A percentile compares a stretch with the other conserved stretches of the same genome.
Conservation (phyloP, 2,329 filamentous ascomycete genomes). For the Dichotomopilus funicola region DNA sequence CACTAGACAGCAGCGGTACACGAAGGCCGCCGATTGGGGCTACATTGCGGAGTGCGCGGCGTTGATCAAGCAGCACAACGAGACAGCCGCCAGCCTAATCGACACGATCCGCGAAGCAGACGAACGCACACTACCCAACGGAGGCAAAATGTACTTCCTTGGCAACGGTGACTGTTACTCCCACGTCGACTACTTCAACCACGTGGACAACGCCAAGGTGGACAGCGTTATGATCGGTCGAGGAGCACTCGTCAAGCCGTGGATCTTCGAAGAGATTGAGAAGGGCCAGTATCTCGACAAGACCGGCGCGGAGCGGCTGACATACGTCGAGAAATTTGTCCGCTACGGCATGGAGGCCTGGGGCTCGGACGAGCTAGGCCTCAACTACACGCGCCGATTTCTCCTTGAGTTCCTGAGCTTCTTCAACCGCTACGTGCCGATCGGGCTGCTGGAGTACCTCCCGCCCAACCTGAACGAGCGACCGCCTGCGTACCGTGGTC, state of each 20-base stretch:
- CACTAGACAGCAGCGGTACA: conserved; percentile 91
- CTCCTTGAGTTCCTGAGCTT: conserved; percentile 95
- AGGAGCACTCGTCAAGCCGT: conserved; percentile 93
- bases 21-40: conserved; percentile 82
- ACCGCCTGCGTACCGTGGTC: conserved; percentile 73
- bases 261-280: conserved; percentile 96
- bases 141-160: conserved; percentile 76
- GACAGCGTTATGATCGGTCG: conserved; percentile 97
- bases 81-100: conserved; percentile 55
- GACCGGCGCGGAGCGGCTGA: conserved; percentile 76
- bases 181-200: conserved; percentile 76
- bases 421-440: conserved; percentile 80
- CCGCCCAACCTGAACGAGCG: conserved; percentile 86
- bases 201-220: conserved; percentile 70
- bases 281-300: conserved; percentile 93
- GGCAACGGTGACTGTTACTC: conserved; percentile 97
- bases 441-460: conserved; percentile 81
- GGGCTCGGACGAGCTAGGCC: conserved; percentile 90
- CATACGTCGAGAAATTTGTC: conserved; percentile 81
- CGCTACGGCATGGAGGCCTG: conserved; percentile 88
- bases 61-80: conserved; percentile 73
- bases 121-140: conserved; percentile 62
- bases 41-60: conserved; percentile 89
- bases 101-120: conserved; percentile 79
- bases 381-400: conserved; percentile 87